These are phyloP conservation scores for barrel medic (Medicago truncatula) DNA, from an alignment of 306 rosid species.

Conservation along the genomic window DNA sequence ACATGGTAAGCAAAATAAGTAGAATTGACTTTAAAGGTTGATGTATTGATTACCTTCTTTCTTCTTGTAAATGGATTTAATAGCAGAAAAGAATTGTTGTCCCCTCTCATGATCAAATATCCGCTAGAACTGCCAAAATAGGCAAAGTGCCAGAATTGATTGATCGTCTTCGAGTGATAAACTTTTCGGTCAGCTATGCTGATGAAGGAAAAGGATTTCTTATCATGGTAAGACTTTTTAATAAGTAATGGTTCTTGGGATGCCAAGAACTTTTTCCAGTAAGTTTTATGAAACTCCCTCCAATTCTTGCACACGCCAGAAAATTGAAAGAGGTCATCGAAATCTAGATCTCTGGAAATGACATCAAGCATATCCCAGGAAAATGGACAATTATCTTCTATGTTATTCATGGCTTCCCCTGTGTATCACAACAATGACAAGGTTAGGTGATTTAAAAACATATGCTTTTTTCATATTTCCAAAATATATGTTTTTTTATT, in stretches of 20 bases:
- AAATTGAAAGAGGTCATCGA: not conserved
- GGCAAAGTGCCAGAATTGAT: not conserved
- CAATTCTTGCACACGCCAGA: conserved; percentile 4
- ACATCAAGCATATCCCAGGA: conserved; percentile 2
- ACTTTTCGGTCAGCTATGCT: not conserved
- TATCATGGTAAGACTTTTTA: not conserved
- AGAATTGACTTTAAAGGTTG: too few relatives aligned
- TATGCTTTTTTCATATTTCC: too few relatives aligned
- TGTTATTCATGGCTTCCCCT: not conserved
- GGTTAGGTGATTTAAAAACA: not conserved
- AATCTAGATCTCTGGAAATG: not conserved
- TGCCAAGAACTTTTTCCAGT: conserved; percentile 7
- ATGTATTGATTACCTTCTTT: too few relatives aligned
- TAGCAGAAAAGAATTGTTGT: too few relatives aligned
- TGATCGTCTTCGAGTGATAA: not conserved
- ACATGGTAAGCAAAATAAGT: too few relatives aligned
- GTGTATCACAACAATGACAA: not conserved
- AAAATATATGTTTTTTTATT: not conserved
- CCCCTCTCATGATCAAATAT: too few relatives aligned
- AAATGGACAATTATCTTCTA: not conserved
- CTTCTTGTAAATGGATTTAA: too few relatives aligned
- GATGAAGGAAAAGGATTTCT: not conserved
- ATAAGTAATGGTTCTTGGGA: conserved; percentile 1
- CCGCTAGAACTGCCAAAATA: not conserved
- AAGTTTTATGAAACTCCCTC: conserved; percentile 5